These are phyloP conservation scores for Drechslerella dactyloides DNA, from an alignment of 2,329 filamentous ascomycete species.

Conservation along the genomic window DNA sequence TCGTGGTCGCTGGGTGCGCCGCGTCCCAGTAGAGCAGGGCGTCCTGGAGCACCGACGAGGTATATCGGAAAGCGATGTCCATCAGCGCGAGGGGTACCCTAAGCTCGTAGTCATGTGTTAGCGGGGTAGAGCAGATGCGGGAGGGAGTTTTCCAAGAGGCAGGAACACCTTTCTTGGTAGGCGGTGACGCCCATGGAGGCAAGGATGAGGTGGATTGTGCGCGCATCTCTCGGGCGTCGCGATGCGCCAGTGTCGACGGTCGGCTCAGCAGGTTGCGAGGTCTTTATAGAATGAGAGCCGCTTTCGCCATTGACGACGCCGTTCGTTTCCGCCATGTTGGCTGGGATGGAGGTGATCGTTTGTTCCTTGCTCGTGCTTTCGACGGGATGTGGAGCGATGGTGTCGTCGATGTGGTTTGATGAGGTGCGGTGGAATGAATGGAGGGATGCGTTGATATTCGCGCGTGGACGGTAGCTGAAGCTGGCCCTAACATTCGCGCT, in stretches of 20 bases:
- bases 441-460: not conserved
- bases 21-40: conserved; percentile 62
- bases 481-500: no score
- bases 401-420: not conserved
- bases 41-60: conserved; percentile 63
- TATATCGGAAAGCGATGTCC: conserved; percentile 81
- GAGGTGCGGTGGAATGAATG: no score
- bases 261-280: conserved; percentile 42
- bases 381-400: not conserved
- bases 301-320: conserved; percentile 44
- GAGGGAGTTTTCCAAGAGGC: not conserved
- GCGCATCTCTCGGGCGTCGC: conserved; percentile 75
- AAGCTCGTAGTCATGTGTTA: not conserved
- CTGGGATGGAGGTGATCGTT: no score
- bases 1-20: conserved; percentile 57
- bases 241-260: conserved; percentile 56
- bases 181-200: conserved; percentile 77
- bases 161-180: conserved; percentile 71
- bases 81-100: conserved; percentile 77
- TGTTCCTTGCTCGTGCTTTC: not conserved
- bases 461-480: no score
- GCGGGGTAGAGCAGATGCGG: not conserved
- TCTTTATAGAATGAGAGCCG: conserved; percentile 39
- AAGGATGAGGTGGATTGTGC: conserved; percentile 79
- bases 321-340: conserved; percentile 40